A percentile compares a stretch with the other conserved stretches of the same genome.
phyloP scores from a whole-genome alignment of 768 basidiomycete species.

The Boletus fagicola region DNA sequence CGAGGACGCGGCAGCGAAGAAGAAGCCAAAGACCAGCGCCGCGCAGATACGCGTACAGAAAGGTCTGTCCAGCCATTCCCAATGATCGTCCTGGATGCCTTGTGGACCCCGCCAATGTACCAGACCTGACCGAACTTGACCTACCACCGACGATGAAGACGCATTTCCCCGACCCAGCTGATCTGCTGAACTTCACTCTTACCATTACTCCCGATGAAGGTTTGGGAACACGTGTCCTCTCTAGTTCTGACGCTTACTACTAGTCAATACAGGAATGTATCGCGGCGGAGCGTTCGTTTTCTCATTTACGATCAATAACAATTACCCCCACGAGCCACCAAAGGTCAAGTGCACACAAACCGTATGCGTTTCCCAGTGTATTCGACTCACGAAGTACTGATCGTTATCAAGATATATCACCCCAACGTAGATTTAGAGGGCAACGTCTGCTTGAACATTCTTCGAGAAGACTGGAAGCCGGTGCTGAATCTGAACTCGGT shows the following conservation, averaged over 20 bases:
- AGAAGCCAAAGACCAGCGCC: conserved; percentile 96
- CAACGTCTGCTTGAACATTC: conserved; percentile 97
- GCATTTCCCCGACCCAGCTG: conserved; percentile 84
- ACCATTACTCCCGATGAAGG: conserved; percentile 98
- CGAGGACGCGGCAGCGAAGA: conserved; percentile 95
- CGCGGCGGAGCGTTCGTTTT: conserved; percentile 92
- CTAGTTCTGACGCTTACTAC: conserved; percentile 3
- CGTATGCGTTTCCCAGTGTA: conserved; percentile 43
- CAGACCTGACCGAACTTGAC: conserved; percentile 96
- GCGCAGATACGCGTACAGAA: conserved; percentile 99
- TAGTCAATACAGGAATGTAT: conserved; percentile 79
- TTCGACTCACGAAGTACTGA: conserved; percentile 6
- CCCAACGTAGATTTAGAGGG: conserved; percentile 98
- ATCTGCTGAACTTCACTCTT: conserved; percentile 95
- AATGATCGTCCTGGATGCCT: neutral
- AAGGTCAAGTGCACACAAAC: conserved; percentile 98
- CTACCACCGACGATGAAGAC: conserved; percentile 96
- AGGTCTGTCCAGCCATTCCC: conserved; percentile 47
- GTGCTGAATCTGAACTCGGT: conserved; percentile 97
- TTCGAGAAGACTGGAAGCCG: conserved; percentile 99
- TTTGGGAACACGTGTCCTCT: conserved; percentile 31
- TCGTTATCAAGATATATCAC: conserved; percentile 81
- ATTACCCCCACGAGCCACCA: conserved; percentile 98
- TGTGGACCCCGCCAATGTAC: conserved; percentile 5
- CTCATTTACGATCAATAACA: conserved; percentile 94